Evolutionary conservation across 2,329 filamentous ascomycete species (phyloP), one percentile per base, ranked within the genome.

Genomic region (Thermoascus crustaceus): DNA sequence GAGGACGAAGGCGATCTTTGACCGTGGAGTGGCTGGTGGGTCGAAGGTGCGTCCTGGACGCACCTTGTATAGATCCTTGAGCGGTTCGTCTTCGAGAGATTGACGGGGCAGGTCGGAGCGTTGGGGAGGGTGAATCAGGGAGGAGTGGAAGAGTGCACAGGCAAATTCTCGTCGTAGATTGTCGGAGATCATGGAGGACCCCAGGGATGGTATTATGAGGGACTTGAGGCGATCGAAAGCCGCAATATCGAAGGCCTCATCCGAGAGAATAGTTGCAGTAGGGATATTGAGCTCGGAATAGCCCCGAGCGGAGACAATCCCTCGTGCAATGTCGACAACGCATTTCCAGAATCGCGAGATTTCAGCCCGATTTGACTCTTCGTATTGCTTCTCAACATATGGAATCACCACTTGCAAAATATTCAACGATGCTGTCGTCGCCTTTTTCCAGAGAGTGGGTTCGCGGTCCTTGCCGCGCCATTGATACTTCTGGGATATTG

Each of bases 201-300:
- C 83, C 0, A 96, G 71, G 2, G 75, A 66, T 0, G 85, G 81
- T 4, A 86, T 81, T 25, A 94, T 78, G 21, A 95, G 69, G 7
- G 53, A 45, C 30, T 75, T 68, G 1, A 96, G 66, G 32, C 72
- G 71, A 19, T 64, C 64, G 54, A 95, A 93, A 0, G 83, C 80
- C 1, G 65, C 52, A 11, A 94, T 82, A 54, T 98, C 91, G 50
- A 93, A 93, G 1, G 68, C 60, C 60, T 96, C 80, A 50, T 98
- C 89, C 6, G 69, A 67, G 3, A 65, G 57, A 22, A 88, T 69
- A 40, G 70, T 46, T 41, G 44, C 25, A 37, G 50, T 59, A 1
- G 70, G 55, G 2, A 66, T 55, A 45, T 48, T 55, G 9, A 66
- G 52, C 21, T 70, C 68, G 34, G 58, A 57, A 36, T 65, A 61